A percentile compares a stretch with the other conserved stretches of the same genome.
Conservation (phyloP, 2,329 filamentous ascomycete genomes). For the Penicillium sp. region DNA sequence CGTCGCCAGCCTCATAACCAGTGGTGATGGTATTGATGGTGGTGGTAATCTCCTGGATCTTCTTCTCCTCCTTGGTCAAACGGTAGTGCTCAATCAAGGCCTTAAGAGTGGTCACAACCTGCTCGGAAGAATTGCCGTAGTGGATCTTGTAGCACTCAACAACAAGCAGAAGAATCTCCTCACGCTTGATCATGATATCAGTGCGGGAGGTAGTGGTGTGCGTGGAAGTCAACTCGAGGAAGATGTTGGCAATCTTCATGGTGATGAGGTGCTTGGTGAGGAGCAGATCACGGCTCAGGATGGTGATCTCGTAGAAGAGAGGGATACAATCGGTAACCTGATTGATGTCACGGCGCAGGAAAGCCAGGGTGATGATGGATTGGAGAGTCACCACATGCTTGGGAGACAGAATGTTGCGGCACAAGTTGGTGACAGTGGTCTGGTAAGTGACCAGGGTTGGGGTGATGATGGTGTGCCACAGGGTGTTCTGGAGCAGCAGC, state of each 20-base stretch:
- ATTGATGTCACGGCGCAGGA: slow-evolving; percentile 40
- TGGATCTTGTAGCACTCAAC: slow-evolving; percentile 52
- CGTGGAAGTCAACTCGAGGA: slow-evolving; percentile 47
- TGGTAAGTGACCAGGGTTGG: slow-evolving; percentile 32
- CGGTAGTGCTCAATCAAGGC: slow-evolving; percentile 51
- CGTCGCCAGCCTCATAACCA: slow-evolving; percentile 16
- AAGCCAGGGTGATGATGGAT: slow-evolving; percentile 48
- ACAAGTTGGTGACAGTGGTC: slow-evolving; percentile 31
- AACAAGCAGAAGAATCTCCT: slow-evolving; percentile 49
- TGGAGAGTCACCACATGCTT: slow-evolving; percentile 51
- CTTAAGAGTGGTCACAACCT: slow-evolving; percentile 47
- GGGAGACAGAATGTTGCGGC: slow-evolving; percentile 30
- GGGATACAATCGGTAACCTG: slow-evolving; percentile 32
- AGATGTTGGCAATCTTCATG: slow-evolving; percentile 47
- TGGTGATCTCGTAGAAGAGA: slow-evolving; percentile 48
- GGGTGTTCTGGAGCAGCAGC: slow-evolving; percentile 49
- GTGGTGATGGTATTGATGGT: slow-evolving; percentile 24
- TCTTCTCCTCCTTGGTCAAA: slow-evolving; percentile 49
- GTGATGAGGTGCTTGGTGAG: slow-evolving; percentile 47
- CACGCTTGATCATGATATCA: slow-evolving; percentile 40
- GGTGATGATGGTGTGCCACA: slow-evolving; percentile 45
- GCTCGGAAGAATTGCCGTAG: slow-evolving; percentile 48
- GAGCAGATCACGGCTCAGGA: slow-evolving; percentile 40
- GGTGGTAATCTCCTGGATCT: slow-evolving; percentile 39
- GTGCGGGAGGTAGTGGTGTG: slow-evolving; percentile 28